Evolutionary conservation across 176 grass and related monocot genomes (phyloP).

Genomic region (Eragrostis curvula): DNA sequence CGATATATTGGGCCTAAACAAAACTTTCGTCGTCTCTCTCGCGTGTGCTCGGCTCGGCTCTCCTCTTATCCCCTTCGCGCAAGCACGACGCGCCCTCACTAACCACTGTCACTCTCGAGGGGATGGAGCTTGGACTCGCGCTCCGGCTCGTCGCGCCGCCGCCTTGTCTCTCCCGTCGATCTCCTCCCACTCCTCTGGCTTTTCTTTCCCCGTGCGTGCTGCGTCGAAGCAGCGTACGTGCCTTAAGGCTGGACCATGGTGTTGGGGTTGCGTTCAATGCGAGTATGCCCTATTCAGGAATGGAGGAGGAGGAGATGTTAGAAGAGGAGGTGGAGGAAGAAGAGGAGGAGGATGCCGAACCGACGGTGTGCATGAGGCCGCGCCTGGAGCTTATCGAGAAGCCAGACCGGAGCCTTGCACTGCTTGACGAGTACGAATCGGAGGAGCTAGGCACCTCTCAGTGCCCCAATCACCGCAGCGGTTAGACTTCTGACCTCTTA

Average conservation of each 20-base stretch:
- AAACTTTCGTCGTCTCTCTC: background rate
- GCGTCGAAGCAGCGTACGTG: background rate
- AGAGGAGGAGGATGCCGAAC: conserved; percentile 39
- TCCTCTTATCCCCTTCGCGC: conserved; percentile 38
- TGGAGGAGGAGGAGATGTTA: conserved; percentile 19
- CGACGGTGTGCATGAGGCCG: conserved; percentile 35
- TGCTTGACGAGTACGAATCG: conserved; percentile 83
- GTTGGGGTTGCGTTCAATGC: conserved; percentile 19
- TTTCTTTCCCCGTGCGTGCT: background rate
- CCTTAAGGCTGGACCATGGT: conserved; percentile 7
- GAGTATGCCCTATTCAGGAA: conserved; percentile 25
- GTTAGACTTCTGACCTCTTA: conserved; percentile 47
- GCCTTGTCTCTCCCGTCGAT: background rate
- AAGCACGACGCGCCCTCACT: background rate
- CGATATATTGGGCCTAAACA: background rate
- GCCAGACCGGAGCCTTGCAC: conserved; percentile 69
- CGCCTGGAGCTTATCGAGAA: conserved; percentile 82
- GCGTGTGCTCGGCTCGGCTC: background rate
- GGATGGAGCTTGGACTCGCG: conserved; percentile 59
- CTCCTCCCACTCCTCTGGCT: background rate
- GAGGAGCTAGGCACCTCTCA: conserved; percentile 64
- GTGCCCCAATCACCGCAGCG: conserved; percentile 68
- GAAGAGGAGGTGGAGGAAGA: conserved; percentile 44
- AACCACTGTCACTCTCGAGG: background rate
- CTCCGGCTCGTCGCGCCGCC: conserved; percentile 53